Percentiles rank a stretch among this genome's conserved stretches.
phyloP scores from a whole-genome alignment of 140 eudicot genomes.

The Bidens hawaiensis region DNA sequence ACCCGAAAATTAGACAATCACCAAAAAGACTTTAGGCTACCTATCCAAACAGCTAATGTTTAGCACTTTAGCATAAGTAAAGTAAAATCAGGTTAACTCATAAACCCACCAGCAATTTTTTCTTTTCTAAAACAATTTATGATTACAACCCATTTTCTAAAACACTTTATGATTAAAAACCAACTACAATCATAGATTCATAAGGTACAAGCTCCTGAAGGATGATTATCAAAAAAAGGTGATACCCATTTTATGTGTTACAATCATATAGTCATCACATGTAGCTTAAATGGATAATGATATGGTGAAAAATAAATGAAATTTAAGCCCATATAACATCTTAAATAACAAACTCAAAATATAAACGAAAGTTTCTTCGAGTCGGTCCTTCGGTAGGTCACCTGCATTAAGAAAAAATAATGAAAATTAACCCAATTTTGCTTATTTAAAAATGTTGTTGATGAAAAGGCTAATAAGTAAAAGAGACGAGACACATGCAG shows the following conservation, averaged over 20 bases:
- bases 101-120: not conserved
- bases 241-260: not conserved
- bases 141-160: too few species aligned
- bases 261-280: slow-evolving; percentile 8
- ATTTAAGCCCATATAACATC: slow-evolving; percentile 13
- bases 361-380: slow-evolving; percentile 15
- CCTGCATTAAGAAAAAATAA: slow-evolving; percentile 5
- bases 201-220: not conserved
- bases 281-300: not conserved
- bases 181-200: not conserved
- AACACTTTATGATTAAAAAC: not conserved
- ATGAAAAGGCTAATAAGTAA: too few species aligned
- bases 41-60: too few species aligned
- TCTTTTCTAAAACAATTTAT: not conserved
- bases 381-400: not conserved
- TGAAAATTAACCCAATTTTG: not conserved
- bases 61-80: too few species aligned
- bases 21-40: too few species aligned
- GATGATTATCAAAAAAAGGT: not conserved
- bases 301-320: not conserved
- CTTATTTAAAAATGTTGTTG: not conserved
- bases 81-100: not conserved
- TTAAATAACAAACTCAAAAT: slow-evolving; percentile 2
- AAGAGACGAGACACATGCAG: too few species aligned
- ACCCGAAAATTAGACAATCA: too few species aligned